Conservation (phyloP, 2,329 filamentous ascomycete genomes). For the Hypoxylon sp. region DNA sequence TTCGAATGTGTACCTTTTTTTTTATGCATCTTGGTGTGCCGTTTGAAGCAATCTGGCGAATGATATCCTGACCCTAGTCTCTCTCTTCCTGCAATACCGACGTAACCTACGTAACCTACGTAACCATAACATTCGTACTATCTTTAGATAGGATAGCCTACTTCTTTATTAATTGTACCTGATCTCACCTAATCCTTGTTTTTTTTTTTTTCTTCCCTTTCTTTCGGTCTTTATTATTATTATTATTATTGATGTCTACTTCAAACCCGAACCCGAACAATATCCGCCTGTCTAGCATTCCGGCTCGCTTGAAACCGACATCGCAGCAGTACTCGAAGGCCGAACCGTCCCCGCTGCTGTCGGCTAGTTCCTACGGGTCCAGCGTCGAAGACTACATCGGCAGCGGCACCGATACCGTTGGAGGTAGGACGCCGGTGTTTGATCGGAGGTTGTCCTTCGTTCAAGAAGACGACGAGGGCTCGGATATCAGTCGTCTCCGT, state of each 20-base stretch:
- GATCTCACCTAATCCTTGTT: slow-evolving; percentile 20
- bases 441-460: slow-evolving; percentile 46
- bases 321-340: slow-evolving; percentile 40
- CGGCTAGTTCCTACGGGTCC: slow-evolving; percentile 48
- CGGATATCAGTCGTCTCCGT: slow-evolving; percentile 31
- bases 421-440: slow-evolving; percentile 48
- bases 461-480: slow-evolving; percentile 43
- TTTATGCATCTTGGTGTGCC: slow-evolving; percentile 18
- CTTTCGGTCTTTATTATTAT: neutral
- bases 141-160: slow-evolving; percentile 23
- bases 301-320: slow-evolving; percentile 44
- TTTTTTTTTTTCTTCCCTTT: slow-evolving; percentile 9
- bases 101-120: neutral
- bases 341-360: slow-evolving; percentile 46
- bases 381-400: slow-evolving; percentile 51
- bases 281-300: slow-evolving; percentile 50
- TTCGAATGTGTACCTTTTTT: slow-evolving; percentile 14
- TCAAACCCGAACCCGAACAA: slow-evolving; percentile 41
- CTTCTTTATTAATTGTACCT: slow-evolving; percentile 5
- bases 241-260: slow-evolving; percentile 45
- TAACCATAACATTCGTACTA: slow-evolving; percentile 10
- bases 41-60: slow-evolving; percentile 21
- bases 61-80: slow-evolving; percentile 35
- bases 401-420: slow-evolving; percentile 49
- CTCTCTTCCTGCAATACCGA: slow-evolving; percentile 21